These are phyloP conservation scores for Beauveria sp. DNA, from an alignment of 2,329 filamentous ascomycete species.

Conservation along the genomic window DNA sequence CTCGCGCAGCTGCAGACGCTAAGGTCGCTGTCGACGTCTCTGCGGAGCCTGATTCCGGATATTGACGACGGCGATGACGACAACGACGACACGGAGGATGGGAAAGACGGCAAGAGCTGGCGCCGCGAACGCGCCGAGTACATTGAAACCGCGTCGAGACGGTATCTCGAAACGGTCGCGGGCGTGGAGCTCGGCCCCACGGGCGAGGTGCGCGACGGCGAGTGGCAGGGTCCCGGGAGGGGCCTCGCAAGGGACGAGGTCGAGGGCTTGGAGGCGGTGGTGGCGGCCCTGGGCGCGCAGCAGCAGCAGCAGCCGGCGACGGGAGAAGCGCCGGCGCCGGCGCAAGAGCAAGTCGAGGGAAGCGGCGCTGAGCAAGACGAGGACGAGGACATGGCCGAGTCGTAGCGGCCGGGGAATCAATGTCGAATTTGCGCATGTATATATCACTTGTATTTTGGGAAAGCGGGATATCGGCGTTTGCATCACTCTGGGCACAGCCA, in stretches of 20 bases:
- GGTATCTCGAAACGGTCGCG: conserved; percentile 64
- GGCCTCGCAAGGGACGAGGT: conserved; percentile 45
- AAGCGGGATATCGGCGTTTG: conserved; percentile 4
- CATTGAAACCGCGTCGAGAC: conserved; percentile 69
- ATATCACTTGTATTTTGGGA: not conserved
- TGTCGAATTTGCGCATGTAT: not conserved
- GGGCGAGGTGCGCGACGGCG: conserved; percentile 57
- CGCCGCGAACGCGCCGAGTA: conserved; percentile 70
- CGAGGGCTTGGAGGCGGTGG: conserved; percentile 43
- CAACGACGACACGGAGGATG: conserved; percentile 22
- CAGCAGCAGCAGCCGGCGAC: not conserved
- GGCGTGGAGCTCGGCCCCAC: conserved; percentile 57
- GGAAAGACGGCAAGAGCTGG: conserved; percentile 42
- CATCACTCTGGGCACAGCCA: not conserved
- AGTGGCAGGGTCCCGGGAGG: conserved; percentile 51
- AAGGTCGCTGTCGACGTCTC: conserved; percentile 51
- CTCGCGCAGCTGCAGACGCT: conserved; percentile 77
- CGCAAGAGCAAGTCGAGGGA: not conserved
- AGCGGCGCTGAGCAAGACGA: not conserved
- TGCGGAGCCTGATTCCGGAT: conserved; percentile 60
- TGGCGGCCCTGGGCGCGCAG: conserved; percentile 2
- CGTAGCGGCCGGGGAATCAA: not conserved
- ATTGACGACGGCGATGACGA: conserved; percentile 31
- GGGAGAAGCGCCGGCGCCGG: not conserved
- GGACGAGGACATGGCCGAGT: conserved; percentile 12